A percentile compares a stretch with the other conserved stretches of the same genome.
Conservation (phyloP, 768 basidiomycete genomes). For the Podaxis sp. region DNA sequence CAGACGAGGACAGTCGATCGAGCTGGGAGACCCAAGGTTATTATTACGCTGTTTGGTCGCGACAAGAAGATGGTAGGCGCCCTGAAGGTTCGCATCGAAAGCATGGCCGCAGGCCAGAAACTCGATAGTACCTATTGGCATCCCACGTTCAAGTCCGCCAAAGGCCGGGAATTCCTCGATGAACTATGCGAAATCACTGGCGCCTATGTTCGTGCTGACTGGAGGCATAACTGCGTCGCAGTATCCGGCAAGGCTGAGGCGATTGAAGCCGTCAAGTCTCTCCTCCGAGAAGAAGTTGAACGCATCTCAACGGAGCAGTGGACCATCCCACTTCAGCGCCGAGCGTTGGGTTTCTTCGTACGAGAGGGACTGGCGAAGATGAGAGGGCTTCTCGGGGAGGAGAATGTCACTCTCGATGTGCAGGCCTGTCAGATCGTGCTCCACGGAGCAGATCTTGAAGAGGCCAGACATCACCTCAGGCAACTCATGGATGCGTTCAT, state of each 20-base stretch:
- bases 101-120: slow-evolving; percentile 48
- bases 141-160: slow-evolving; percentile 32
- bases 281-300: slow-evolving; percentile 48
- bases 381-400: slow-evolving; percentile 53
- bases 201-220: slow-evolving; percentile 46
- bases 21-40: slow-evolving; percentile 24
- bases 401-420: slow-evolving; percentile 48
- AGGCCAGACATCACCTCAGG: slow-evolving; percentile 47
- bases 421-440: slow-evolving; percentile 37
- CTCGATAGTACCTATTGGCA: slow-evolving; percentile 51
- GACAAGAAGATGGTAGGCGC: slow-evolving; percentile 54
- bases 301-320: slow-evolving; percentile 45
- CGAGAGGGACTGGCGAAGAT: slow-evolving; percentile 48
- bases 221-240: slow-evolving; percentile 43
- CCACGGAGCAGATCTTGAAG: slow-evolving; percentile 56
- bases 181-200: slow-evolving; percentile 34
- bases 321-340: slow-evolving; percentile 35
- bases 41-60: slow-evolving; percentile 48
- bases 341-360: slow-evolving; percentile 50
- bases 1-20: slow-evolving; percentile 30
- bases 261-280: slow-evolving; percentile 40
- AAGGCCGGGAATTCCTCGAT: slow-evolving; percentile 34
- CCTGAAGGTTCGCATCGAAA: slow-evolving; percentile 61
- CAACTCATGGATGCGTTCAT: slow-evolving; percentile 35
- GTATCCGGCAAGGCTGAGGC: slow-evolving; percentile 42